Evolutionary conservation across 106 monocot species (phyloP).

Genomic region (Allium fistulosum): DNA sequence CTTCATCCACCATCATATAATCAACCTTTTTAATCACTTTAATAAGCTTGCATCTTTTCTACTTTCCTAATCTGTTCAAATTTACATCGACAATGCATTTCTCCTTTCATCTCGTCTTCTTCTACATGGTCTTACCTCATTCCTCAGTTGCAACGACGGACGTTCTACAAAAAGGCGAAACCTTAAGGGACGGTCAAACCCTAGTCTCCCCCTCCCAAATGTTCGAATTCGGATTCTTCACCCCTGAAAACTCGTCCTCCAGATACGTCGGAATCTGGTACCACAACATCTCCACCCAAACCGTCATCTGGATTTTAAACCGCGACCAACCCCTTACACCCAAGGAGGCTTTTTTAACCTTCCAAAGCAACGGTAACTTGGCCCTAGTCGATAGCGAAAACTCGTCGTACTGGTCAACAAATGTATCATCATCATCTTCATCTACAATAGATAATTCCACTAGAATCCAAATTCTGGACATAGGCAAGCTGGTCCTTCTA

Average conservation of each 20-base stretch:
- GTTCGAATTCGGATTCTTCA: slow-evolving; percentile 52
- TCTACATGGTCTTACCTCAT: background rate
- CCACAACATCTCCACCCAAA: slow-evolving; percentile 9
- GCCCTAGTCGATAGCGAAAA: slow-evolving; percentile 7
- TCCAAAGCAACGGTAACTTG: slow-evolving; percentile 15
- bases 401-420: slow-evolving; percentile 20
- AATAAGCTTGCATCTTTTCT: no score
- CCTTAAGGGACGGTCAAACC: slow-evolving; percentile 17
- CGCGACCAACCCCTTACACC: slow-evolving; percentile 22
- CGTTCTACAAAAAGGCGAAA: slow-evolving; percentile 7
- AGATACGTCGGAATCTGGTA: slow-evolving; percentile 49
- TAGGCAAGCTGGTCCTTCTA: slow-evolving; percentile 23
- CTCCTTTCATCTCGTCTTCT: slow-evolving; percentile 1
- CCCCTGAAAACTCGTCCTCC: slow-evolving; percentile 12
- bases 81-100: background rate
- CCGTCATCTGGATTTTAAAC: slow-evolving; percentile 46
- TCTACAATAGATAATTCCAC: slow-evolving; percentile 11
- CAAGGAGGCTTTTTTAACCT: slow-evolving; percentile 9
- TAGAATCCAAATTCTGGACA: slow-evolving; percentile 1
- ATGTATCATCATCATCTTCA: background rate
- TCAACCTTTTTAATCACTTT: no score
- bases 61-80: no score
- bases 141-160: background rate
- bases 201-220: slow-evolving; percentile 16
- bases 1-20: no score